Percentiles rank a stretch among this genome's conserved stretches.
Evolutionary conservation across 306 rosid species (phyloP).

Genomic region (Ziziphus jujuba): DNA sequence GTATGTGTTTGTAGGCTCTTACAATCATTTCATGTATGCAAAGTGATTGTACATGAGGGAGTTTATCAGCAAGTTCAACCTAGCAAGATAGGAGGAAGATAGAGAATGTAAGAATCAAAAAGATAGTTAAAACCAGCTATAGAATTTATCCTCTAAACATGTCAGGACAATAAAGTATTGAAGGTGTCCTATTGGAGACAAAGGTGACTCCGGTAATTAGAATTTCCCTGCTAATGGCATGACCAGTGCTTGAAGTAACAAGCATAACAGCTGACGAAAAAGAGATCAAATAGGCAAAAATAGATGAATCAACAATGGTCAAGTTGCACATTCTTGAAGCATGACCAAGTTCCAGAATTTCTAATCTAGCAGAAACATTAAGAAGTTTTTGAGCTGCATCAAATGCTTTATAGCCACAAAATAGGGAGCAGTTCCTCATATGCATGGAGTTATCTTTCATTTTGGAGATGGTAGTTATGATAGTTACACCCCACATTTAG

Average conservation of each 20-base stretch:
- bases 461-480: not conserved
- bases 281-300: too few relatives aligned
- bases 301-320: too few relatives aligned
- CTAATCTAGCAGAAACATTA: too few relatives aligned
- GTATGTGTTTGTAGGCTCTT: slow-evolving; percentile 91
- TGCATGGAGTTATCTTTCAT: not conserved
- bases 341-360: too few relatives aligned
- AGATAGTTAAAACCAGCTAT: slow-evolving; percentile 1
- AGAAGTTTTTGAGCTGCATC: too few relatives aligned
- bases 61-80: slow-evolving; percentile 98
- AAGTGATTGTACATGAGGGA: slow-evolving; percentile 95
- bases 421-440: too few relatives aligned
- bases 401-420: too few relatives aligned
- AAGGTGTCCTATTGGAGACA: not conserved
- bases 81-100: slow-evolving; percentile 30
- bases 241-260: not conserved
- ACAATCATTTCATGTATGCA: slow-evolving; percentile 94
- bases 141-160: not conserved
- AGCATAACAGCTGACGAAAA: not conserved
- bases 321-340: too few relatives aligned
- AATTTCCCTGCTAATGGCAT: not conserved
- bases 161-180: not conserved
- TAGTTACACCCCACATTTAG: too few relatives aligned
- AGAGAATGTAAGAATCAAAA: slow-evolving; percentile 5
- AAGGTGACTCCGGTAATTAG: not conserved